phyloP scores from a whole-genome alignment of 2,329 filamentous ascomycete genomes.

The Penicillium hesseltinei region DNA sequence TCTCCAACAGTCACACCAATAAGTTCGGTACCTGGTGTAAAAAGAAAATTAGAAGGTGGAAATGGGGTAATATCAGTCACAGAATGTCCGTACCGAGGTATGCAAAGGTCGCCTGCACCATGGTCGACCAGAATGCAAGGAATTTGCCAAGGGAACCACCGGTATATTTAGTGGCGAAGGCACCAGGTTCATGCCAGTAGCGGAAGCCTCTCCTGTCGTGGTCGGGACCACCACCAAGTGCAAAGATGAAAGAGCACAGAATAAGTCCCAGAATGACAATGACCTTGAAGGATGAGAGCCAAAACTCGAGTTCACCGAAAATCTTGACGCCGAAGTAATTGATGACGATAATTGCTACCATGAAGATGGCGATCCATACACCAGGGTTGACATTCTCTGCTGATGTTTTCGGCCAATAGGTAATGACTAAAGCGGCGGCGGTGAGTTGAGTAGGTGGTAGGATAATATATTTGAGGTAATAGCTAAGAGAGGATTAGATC shows the following conservation, averaged over 20 bases:
- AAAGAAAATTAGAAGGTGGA: conserved; percentile 45
- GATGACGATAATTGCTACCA: conserved; percentile 44
- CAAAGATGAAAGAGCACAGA: conserved; percentile 72
- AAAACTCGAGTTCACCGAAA: conserved; percentile 63
- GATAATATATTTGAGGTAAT: conserved; percentile 6
- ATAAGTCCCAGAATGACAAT: conserved; percentile 66
- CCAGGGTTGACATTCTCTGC: conserved; percentile 4
- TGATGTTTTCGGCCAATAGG: conserved; percentile 7
- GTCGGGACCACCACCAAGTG: conserved; percentile 73
- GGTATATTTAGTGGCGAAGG: conserved; percentile 10
- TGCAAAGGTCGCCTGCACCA: conserved; percentile 55
- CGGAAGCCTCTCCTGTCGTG: conserved; percentile 68
- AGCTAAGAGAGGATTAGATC: not conserved
- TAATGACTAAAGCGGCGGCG: conserved; percentile 24
- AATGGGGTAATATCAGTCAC: conserved; percentile 39
- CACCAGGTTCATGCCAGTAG: conserved; percentile 55
- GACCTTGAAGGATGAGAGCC: conserved; percentile 57
- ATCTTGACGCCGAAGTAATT: conserved; percentile 67
- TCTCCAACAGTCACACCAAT: conserved; percentile 62
- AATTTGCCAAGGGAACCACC: conserved; percentile 8
- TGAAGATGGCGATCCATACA: conserved; percentile 1
- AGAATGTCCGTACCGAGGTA: conserved; percentile 59
- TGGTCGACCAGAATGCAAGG: conserved; percentile 4
- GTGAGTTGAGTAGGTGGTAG: conserved; percentile 20
- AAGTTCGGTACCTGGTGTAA: conserved; percentile 64